Evolutionary conservation across 108 stramenopile species (phyloP).

Genomic region (Epithemia pelagica): DNA sequence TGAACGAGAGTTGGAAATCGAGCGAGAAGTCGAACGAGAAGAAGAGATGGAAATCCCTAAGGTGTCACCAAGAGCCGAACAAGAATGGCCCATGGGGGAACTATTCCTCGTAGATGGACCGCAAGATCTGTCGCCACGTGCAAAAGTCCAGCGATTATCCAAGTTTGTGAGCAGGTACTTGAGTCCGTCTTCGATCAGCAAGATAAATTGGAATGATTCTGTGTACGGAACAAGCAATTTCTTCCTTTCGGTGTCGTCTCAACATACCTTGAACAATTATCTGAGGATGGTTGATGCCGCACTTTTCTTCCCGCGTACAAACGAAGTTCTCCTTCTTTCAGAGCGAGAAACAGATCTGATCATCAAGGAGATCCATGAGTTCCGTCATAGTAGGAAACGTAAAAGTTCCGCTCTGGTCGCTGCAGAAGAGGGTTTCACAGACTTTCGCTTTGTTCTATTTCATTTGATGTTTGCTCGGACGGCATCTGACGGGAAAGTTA

Average conservation of each 20-base stretch:
- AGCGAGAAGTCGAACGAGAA: conserved; percentile 40
- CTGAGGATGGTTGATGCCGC: neutral
- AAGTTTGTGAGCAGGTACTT: neutral
- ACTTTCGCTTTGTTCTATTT: neutral
- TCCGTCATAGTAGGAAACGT: neutral
- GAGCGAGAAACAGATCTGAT: neutral
- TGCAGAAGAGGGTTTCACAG: neutral
- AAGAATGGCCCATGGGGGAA: neutral
- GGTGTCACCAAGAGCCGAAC: conserved; percentile 20
- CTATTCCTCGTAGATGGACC: neutral
- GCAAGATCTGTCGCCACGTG: neutral
- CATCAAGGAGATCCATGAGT: neutral
- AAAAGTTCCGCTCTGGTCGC: neutral
- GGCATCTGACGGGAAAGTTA: neutral
- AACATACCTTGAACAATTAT: neutral
- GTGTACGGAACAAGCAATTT: neutral
- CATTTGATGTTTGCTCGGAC: neutral
- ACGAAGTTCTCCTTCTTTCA: neutral
- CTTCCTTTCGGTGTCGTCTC: neutral
- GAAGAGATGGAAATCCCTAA: conserved; percentile 30
- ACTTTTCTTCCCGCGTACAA: neutral
- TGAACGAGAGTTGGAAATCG: conserved; percentile 42
- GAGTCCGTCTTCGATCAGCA: neutral
- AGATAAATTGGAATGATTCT: neutral
- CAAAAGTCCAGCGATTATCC: neutral